Evolutionary conservation across 495 filamentous ascomycete genomes (phyloP).

Genomic region (Aspergillus affinis): DNA sequence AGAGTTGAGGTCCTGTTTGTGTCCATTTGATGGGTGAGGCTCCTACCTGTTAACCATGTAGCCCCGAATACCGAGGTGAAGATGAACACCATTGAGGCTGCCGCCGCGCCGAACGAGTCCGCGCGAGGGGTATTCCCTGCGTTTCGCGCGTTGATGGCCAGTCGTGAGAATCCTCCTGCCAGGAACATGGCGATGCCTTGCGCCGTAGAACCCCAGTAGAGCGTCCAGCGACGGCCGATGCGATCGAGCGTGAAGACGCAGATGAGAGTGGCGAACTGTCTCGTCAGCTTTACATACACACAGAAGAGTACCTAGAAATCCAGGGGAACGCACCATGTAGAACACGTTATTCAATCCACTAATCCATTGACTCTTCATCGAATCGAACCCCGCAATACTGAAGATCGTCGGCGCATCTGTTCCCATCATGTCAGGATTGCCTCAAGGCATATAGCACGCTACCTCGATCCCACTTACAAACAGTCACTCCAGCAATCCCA

Average conservation of each 20-base stretch:
- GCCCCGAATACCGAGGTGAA: conserved; percentile 70
- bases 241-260: conserved; percentile 69
- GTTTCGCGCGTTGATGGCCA: conserved; percentile 51
- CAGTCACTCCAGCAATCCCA: conserved; percentile 69
- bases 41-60: conserved; percentile 59
- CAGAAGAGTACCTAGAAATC: neutral
- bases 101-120: conserved; percentile 57
- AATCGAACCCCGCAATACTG: conserved; percentile 61
- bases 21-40: neutral
- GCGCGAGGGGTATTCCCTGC: conserved; percentile 44
- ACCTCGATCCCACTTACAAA: conserved; percentile 44
- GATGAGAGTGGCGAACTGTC: conserved; percentile 56
- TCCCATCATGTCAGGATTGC: conserved; percentile 2
- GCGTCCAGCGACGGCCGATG: conserved; percentile 66
- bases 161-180: conserved; percentile 53
- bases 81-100: conserved; percentile 67
- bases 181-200: conserved; percentile 64
- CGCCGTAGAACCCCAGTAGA: conserved; percentile 65
- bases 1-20: neutral
- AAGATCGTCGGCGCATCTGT: conserved; percentile 63
- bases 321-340: conserved; percentile 44
- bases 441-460: neutral
- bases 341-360: conserved; percentile 68
- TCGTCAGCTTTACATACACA: neutral
- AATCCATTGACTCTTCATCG: conserved; percentile 64